Evolutionary conservation across 179 eudicot species (phyloP).

Genomic region (Spergularia azorica): DNA sequence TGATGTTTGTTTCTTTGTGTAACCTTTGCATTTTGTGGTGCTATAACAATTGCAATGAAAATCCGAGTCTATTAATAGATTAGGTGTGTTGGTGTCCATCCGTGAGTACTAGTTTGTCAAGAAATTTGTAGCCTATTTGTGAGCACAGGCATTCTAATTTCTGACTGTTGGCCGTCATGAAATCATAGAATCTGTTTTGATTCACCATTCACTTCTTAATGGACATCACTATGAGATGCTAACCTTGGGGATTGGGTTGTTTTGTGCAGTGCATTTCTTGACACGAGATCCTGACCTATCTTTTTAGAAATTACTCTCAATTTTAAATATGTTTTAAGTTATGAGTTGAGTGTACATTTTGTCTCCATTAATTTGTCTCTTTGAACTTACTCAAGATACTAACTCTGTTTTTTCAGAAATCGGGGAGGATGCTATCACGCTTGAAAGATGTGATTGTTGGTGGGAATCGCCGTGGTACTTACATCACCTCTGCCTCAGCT

Average conservation of each 20-base stretch:
- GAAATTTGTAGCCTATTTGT: no score
- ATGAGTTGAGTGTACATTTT: not conserved
- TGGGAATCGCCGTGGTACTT: slow-evolving; percentile 57
- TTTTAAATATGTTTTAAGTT: not conserved
- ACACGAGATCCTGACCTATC: not conserved
- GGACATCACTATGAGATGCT: no score
- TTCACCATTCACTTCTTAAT: no score
- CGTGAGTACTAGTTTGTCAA: no score
- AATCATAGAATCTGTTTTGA: not conserved
- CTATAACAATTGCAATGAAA: no score
- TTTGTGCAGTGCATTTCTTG: not conserved
- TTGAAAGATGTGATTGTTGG: slow-evolving; percentile 75
- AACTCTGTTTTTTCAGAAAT: slow-evolving; percentile 44
- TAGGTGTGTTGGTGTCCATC: no score
- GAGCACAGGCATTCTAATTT: no score
- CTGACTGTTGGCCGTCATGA: not conserved
- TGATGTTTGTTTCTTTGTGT: no score
- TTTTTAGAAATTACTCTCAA: not conserved
- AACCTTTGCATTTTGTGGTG: no score
- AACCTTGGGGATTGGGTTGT: not conserved
- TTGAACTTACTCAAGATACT: not conserved
- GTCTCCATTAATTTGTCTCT: not conserved
- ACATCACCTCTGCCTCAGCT: slow-evolving; percentile 45
- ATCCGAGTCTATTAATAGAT: no score
- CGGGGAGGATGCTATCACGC: slow-evolving; percentile 63